These are phyloP conservation scores for Neofusicoccum cordaticola DNA, from an alignment of 2,329 filamentous ascomycete genomes.

Conservation along the genomic window DNA sequence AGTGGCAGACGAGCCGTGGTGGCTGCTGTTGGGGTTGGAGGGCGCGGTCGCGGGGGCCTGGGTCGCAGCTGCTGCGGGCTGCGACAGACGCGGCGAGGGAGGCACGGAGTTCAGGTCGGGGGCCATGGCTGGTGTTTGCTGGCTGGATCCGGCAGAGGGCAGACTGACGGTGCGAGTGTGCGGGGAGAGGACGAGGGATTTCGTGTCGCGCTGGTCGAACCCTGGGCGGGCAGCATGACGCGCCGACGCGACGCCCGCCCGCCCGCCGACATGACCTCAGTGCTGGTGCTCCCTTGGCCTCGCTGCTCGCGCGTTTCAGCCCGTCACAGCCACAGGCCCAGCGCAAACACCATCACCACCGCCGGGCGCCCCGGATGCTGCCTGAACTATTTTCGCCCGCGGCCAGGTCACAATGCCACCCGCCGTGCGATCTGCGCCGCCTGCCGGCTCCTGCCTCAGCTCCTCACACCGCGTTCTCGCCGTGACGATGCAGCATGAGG, in stretches of 20 bases:
- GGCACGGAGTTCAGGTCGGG: constrained; percentile 49
- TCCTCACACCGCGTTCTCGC: background rate
- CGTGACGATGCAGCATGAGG: background rate
- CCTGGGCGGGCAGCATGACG: constrained; percentile 6
- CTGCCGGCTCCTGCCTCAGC: background rate
- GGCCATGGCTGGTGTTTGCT: constrained; percentile 38
- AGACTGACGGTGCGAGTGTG: background rate
- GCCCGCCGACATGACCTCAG: background rate
- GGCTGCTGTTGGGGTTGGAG: constrained; percentile 29
- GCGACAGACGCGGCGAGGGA: constrained; percentile 32
- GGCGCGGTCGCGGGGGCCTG: constrained; percentile 28
- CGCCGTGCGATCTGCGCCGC: background rate
- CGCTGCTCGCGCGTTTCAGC: background rate
- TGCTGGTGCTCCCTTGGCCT: background rate
- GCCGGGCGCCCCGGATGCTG: background rate
- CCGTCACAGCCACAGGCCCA: background rate
- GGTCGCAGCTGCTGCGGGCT: constrained; percentile 32
- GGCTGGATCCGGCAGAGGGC: background rate
- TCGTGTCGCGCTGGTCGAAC: background rate
- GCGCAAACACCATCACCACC: background rate
- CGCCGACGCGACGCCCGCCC: background rate
- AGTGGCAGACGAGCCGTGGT: constrained; percentile 26
- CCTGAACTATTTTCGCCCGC: background rate
- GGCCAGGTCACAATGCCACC: background rate
- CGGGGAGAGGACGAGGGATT: background rate